A percentile compares a stretch with the other conserved stretches of the same genome.
These are phyloP conservation scores for Dothiorella sarmentorum DNA, from an alignment of 2,329 filamentous ascomycete species.

Conservation along the genomic window DNA sequence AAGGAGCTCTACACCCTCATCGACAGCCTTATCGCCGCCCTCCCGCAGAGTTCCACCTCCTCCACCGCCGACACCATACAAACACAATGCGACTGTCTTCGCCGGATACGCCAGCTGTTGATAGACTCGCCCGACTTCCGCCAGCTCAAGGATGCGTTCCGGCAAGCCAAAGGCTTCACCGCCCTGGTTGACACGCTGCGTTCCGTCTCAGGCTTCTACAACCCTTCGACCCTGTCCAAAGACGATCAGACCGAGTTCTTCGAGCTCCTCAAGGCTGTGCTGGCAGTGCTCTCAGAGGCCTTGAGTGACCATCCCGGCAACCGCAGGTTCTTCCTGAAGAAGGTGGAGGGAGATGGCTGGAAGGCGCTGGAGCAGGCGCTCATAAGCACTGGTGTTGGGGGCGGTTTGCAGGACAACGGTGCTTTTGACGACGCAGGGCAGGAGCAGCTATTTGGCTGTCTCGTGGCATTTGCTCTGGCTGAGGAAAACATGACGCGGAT, in stretches of 20 bases:
- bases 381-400: conserved; percentile 58
- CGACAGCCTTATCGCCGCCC: conserved; percentile 33
- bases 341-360: conserved; percentile 76
- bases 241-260: conserved; percentile 65
- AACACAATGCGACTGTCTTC: conserved; percentile 51
- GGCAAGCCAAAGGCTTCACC: conserved; percentile 75
- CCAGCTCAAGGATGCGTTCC: conserved; percentile 73
- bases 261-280: conserved; percentile 65
- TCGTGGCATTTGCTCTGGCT: conserved; percentile 76
- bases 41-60: conserved; percentile 26
- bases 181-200: conserved; percentile 66
- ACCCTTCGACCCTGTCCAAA: conserved; percentile 59
- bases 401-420: conserved; percentile 29
- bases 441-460: conserved; percentile 78
- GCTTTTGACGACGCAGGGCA: conserved; percentile 36
- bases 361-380: conserved; percentile 69
- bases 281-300: conserved; percentile 70
- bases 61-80: conserved; percentile 33
- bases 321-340: conserved; percentile 76
- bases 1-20: conserved; percentile 37
- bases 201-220: conserved; percentile 71
- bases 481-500: conserved; percentile 70
- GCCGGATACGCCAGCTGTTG: conserved; percentile 63
- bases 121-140: conserved; percentile 50
- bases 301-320: conserved; percentile 82